These are phyloP conservation scores for Linnemannia schmuckeri DNA, from an alignment of 192 early-diverging fungal genomes.

Conservation along the genomic window DNA sequence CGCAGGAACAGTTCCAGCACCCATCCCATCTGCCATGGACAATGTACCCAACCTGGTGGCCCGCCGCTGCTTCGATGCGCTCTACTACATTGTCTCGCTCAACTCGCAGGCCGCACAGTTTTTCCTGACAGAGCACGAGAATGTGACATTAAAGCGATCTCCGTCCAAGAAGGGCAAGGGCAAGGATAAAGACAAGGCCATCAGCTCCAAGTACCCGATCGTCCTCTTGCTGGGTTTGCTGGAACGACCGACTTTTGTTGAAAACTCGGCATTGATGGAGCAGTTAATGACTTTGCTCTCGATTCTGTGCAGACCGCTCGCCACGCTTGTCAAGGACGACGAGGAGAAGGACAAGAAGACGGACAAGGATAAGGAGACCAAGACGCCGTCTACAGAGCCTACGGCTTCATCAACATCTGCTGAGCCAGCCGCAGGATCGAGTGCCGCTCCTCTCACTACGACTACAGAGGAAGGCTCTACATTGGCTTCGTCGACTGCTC, in stretches of 20 bases:
- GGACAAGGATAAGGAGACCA: conserved; percentile 9
- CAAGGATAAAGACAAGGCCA: conserved; percentile 75
- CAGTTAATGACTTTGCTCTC: conserved; percentile 89
- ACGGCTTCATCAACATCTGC: background rate
- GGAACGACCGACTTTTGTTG: conserved; percentile 85
- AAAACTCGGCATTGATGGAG: conserved; percentile 87
- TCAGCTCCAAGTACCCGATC: conserved; percentile 72
- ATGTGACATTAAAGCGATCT: conserved; percentile 64
- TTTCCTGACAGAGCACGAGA: conserved; percentile 82
- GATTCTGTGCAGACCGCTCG: conserved; percentile 82
- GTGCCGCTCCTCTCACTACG: background rate
- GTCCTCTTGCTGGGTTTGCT: conserved; percentile 88
- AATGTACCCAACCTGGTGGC: conserved; percentile 90
- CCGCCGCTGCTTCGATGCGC: conserved; percentile 88
- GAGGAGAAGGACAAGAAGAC: conserved; percentile 62
- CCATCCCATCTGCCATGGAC: conserved; percentile 59
- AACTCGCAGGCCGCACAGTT: conserved; percentile 85
- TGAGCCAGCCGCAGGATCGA: background rate
- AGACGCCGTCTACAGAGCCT: conserved; percentile 11
- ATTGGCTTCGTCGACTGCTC: conserved; percentile 20
- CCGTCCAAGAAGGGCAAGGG: conserved; percentile 71
- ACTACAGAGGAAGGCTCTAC: background rate
- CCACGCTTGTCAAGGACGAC: conserved; percentile 69
- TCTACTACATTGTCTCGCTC: conserved; percentile 82
- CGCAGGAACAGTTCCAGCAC: conserved; percentile 26